Evolutionary conservation across 805 yeast genomes (phyloP).

Genomic region (Suhomyces vadensis): DNA sequence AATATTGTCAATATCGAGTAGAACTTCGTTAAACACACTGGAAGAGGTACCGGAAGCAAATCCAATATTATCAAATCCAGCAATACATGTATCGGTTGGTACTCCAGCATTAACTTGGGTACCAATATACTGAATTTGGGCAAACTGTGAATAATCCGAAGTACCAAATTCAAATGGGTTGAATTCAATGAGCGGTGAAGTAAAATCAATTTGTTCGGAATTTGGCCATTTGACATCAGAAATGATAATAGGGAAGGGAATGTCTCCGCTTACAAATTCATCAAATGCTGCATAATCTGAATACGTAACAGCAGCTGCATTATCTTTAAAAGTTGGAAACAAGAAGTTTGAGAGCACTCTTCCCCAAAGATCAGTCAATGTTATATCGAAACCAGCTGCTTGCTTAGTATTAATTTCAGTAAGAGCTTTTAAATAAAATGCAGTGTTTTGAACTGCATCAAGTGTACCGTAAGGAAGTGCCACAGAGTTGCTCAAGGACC

Average conservation of each 20-base stretch:
- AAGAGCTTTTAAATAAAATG: conserved; percentile 43
- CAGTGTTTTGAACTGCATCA: conserved; percentile 4
- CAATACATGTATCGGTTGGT: conserved; percentile 54
- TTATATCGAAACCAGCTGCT: conserved; percentile 34
- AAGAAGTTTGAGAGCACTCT: conserved; percentile 38
- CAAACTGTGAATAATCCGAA: conserved; percentile 81
- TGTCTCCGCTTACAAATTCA: conserved; percentile 29
- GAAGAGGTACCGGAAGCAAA: conserved; percentile 83
- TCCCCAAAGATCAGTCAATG: conserved; percentile 44
- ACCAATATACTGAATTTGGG: conserved; percentile 70
- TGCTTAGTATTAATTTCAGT: conserved; percentile 26
- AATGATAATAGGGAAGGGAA: conserved; percentile 44
- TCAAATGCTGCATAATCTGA: conserved; percentile 18
- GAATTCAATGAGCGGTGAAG: conserved; percentile 42
- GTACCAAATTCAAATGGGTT: conserved; percentile 62
- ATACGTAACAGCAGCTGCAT: conserved; percentile 25
- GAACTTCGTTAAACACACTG: conserved; percentile 68
- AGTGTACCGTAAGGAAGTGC: conserved; percentile 14
- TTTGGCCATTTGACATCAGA: conserved; percentile 42
- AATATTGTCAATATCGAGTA: conserved; percentile 50
- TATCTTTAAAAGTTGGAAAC: conserved; percentile 20
- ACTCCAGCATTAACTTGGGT: conserved; percentile 61
- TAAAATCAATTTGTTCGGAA: conserved; percentile 27
- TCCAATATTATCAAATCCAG: conserved; percentile 80
- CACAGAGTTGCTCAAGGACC: conserved; percentile 20